Evolutionary conservation across 1,139 yeast genomes (phyloP).

Genomic region (Candida mesenterica): DNA sequence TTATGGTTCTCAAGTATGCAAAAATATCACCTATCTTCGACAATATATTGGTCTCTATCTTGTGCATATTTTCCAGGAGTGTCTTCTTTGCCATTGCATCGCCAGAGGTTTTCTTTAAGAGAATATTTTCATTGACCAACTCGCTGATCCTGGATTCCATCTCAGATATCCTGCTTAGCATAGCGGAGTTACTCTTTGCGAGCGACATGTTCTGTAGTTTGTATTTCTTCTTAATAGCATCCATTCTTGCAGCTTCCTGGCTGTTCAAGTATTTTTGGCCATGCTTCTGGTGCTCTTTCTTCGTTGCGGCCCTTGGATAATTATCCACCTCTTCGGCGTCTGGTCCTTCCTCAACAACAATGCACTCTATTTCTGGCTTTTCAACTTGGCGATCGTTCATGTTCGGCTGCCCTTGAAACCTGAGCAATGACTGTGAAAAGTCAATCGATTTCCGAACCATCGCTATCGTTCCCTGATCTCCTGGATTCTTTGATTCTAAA

Average conservation of each 20-base stretch:
- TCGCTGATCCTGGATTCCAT: constrained; percentile 39
- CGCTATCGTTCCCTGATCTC: not conserved
- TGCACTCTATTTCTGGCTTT: too few species aligned
- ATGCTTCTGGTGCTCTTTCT: too few species aligned
- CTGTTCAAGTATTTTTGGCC: not conserved
- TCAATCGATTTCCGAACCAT: constrained; percentile 24
- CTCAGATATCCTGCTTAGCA: constrained; percentile 48
- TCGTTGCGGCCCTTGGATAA: too few species aligned
- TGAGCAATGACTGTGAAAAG: constrained; percentile 19
- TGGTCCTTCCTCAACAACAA: too few species aligned
- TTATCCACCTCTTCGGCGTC: too few species aligned
- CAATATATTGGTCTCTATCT: constrained; percentile 42
- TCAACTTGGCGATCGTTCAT: too few species aligned
- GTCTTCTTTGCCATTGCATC: constrained; percentile 8
- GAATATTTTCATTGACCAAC: constrained; percentile 14
- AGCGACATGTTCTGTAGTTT: constrained; percentile 40
- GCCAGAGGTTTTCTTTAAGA: constrained; percentile 11
- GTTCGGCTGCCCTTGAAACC: constrained; percentile 13
- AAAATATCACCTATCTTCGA: constrained; percentile 45
- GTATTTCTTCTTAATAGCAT: not conserved
- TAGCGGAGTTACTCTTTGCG: constrained; percentile 53
- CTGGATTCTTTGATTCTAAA: too few species aligned
- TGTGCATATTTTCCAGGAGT: constrained; percentile 23
- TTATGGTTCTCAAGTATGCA: constrained; percentile 33
- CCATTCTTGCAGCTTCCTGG: not conserved